Base-by-base conservation (phyloP, 2,329 filamentous ascomycete genomes). In the Rhytidhysteron rufulum region DNA sequence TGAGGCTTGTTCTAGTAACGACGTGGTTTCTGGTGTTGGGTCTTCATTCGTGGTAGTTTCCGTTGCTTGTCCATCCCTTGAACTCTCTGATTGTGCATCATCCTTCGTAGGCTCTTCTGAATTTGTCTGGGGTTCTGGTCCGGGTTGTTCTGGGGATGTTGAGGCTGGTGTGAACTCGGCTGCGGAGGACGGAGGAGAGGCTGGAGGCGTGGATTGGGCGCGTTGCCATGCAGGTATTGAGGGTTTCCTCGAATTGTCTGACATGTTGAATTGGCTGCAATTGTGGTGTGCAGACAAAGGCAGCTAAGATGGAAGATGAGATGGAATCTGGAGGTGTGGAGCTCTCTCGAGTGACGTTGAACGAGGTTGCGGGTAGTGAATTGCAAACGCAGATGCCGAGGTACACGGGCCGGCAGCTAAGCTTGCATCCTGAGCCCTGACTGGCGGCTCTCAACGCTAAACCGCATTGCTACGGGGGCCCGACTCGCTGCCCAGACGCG, bases 1-100 rank as follows among this genome's bases (percentile, higher is more conserved):
- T 31, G 77, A 75, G 20, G 89, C 88, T 57, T 88, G 80, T 13
- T 88, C 80, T 25, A 86, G 56, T 25, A 68, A 39, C 10, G 50
- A 39, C 15, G 34, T 16, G 15, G n/a, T 34, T n/a, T 49, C 41
- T 24, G 44, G 42, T 18, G 33, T 31, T 17, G 37, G 27, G 30
- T n/a, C 9, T 11, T 22, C 30, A 9, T 41, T 41, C 37, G 29
- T 31, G 15, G 34, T 21, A 27, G 46, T 31, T 16, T n/a, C n/a
- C n/a, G n/a, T n/a, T n/a, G n/a, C n/a, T n/a, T n/a, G n/a, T n/a
- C n/a, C n/a, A n/a, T n/a, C n/a, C n/a, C n/a, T n/a, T n/a, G n/a
- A n/a, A n/a, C n/a, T n/a, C n/a, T 43, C 43, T n/a, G 35, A 32
- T 29, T 39, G 31, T 31, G 9, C 4, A 6, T 29, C 27, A 6